Evolutionary conservation across 441 rosid genomes (phyloP).

Genomic region (Pelargonium fulgidum): DNA sequence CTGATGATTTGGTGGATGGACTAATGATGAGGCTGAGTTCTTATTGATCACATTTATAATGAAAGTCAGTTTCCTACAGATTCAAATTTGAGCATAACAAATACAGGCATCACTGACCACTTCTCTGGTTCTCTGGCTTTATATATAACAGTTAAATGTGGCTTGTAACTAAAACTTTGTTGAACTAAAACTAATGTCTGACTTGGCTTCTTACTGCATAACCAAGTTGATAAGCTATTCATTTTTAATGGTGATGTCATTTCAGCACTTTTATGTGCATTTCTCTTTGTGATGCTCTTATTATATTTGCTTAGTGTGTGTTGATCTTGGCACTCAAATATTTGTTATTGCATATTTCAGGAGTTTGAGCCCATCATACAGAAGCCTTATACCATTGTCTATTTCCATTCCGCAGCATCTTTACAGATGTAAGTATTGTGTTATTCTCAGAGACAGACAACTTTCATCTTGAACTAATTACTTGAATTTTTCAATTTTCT

Average conservation of each 20-base stretch:
- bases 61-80: too few species aligned
- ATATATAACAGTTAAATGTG: too few species aligned
- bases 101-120: too few species aligned
- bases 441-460: neutral
- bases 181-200: neutral
- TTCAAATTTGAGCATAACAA: too few species aligned
- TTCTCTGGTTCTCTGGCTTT: too few species aligned
- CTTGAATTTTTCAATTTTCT: neutral
- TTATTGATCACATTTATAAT: too few species aligned
- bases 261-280: neutral
- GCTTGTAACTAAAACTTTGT: too few species aligned
- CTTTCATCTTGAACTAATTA: neutral
- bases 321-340: neutral
- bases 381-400: slow-evolving; percentile 87
- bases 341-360: slow-evolving; percentile 39
- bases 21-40: too few species aligned
- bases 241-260: neutral
- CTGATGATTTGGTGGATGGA: neutral
- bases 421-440: slow-evolving; percentile 74
- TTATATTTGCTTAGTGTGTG: neutral
- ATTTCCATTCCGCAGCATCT: slow-evolving; percentile 95
- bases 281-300: neutral
- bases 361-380: slow-evolving; percentile 93
- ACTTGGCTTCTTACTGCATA: neutral
- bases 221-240: neutral